Evolutionary conservation across 2,329 filamentous ascomycete species (phyloP), one percentile per base, ranked within the genome.

Genomic region (Pseudohalonectria lignicola): DNA sequence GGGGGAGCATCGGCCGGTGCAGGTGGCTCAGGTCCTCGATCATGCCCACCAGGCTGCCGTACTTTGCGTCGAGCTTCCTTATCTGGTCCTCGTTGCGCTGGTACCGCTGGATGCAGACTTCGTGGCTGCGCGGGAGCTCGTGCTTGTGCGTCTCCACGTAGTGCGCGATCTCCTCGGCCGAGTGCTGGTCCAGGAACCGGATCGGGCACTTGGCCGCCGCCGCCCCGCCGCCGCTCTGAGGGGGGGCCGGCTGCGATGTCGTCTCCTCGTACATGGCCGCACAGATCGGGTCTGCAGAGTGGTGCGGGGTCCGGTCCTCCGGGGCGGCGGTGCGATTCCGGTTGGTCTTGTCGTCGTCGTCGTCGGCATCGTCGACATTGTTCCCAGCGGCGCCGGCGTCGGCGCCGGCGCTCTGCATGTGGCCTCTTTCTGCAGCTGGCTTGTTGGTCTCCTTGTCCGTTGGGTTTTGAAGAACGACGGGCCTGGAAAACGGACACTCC

Each of bases 71-170:
- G 39, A 96, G 69, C 59, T 93, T 85, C 47, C 79, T 78, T 53
- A 94, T 84, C 52, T 88, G 84, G 45, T 83, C 75, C 49, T 90
- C 82, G 52, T 88, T 90, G 57, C 77, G 82, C 60, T 94, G 86
- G 55, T 94, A 94, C 41, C 88, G 76, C 52, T 84, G 80, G 43
- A 96, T 79, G 57, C 90, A 96, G 32, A 95, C 76, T 55, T 93
- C 86, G 60, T 96, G 90, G 55, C 87, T 95, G 49, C 90, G 77
- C 9, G 90, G 90, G 39, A 96, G 74, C 57, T 94, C 84, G 60
- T 96, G 88, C 58, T 95, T 95, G 64, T 95, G 88, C 37, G 80
- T 87, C 57, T 95, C 86, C 52, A 96, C 86, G 57, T 94, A 96
- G 52, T 83, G 77, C 12, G 90, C 90, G 44, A 96, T 81, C 54